phyloP scores from a whole-genome alignment of 1,284 basidiomycete species.

The Hymenochaete sp. region DNA sequence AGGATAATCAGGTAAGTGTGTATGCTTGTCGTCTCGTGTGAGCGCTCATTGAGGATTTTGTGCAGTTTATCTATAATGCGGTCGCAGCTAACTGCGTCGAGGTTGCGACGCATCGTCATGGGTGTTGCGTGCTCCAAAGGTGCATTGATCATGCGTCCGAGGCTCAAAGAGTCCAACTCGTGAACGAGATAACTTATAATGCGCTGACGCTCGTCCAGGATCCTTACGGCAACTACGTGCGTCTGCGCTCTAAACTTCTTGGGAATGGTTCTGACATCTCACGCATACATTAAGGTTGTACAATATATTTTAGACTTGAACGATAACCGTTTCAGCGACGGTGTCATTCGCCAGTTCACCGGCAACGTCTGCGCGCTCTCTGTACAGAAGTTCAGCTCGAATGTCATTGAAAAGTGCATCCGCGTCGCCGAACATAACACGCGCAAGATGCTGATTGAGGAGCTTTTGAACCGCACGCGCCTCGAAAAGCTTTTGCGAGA shows the following conservation, averaged over 20 bases:
- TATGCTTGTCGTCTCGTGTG: constrained; percentile 13
- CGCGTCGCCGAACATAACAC: constrained; percentile 94
- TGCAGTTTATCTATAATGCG: constrained; percentile 98
- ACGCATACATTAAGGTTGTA: too few relatives aligned
- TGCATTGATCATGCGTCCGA: constrained; percentile 99
- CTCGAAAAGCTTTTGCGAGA: constrained; percentile 94
- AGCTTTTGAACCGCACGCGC: constrained; percentile 88
- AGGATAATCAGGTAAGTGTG: constrained; percentile 83
- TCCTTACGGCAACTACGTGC: constrained; percentile 92
- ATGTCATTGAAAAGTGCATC: constrained; percentile 95
- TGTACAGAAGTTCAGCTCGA: constrained; percentile 97
- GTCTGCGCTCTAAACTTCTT: constrained; percentile 23
- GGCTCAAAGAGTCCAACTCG: constrained; percentile 90
- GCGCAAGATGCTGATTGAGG: constrained; percentile 91
- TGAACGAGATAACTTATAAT: constrained; percentile 98
- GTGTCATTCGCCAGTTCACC: constrained; percentile 93
- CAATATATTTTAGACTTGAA: constrained; percentile 98
- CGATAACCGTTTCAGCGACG: constrained; percentile 96
- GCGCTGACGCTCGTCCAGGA: constrained; percentile 97
- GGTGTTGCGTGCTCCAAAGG: constrained; percentile 96
- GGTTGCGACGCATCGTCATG: constrained; percentile 98
- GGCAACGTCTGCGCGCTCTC: constrained; percentile 97
- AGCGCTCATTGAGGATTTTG: neutral
- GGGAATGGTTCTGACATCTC: neutral
- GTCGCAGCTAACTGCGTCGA: constrained; percentile 99